Conservation (phyloP, 2,329 filamentous ascomycete genomes). For the Phaeosphaeriaceae sp. region DNA sequence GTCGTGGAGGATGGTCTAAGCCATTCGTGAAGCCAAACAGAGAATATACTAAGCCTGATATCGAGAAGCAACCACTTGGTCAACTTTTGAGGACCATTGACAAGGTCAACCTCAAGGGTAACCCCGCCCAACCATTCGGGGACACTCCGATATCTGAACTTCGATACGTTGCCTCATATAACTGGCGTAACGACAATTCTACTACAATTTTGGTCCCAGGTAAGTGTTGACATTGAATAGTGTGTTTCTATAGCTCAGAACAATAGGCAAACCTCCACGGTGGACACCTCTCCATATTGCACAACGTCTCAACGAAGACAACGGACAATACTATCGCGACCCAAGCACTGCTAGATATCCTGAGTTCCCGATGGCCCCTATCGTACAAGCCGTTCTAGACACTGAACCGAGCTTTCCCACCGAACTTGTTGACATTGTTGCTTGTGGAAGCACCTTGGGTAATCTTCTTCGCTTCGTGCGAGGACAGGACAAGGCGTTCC, state of each 20-base stretch:
- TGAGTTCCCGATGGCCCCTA: conserved; percentile 58
- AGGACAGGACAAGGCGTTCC: conserved; percentile 57
- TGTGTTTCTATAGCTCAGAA: conserved; percentile 7
- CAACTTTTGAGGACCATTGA: conserved; percentile 29
- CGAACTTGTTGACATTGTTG: conserved; percentile 60
- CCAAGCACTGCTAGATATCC: conserved; percentile 60
- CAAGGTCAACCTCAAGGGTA: conserved; percentile 13
- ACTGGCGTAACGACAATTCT: conserved; percentile 51
- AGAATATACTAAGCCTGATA: conserved; percentile 26
- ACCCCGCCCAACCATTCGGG: not conserved
- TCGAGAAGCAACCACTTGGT: conserved; percentile 39
- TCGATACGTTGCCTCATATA: conserved; percentile 59
- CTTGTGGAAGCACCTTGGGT: conserved; percentile 66
- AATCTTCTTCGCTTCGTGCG: conserved; percentile 65
- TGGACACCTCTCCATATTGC: conserved; percentile 56
- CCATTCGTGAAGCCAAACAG: conserved; percentile 13
- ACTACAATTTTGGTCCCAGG: conserved; percentile 49
- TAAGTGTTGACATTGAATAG: conserved; percentile 7
- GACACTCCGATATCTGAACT: conserved; percentile 46
- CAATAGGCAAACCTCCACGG: conserved; percentile 56
- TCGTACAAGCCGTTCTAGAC: conserved; percentile 53
- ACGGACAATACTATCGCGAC: conserved; percentile 61
- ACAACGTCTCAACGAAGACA: conserved; percentile 52
- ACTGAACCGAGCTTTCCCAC: conserved; percentile 46
- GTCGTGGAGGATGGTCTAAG: conserved; percentile 18